A percentile compares a stretch with the other conserved stretches of the same genome.
These are phyloP conservation scores for Wickerhamiella spandovensis DNA, from an alignment of 805 yeast species.

Conservation along the genomic window DNA sequence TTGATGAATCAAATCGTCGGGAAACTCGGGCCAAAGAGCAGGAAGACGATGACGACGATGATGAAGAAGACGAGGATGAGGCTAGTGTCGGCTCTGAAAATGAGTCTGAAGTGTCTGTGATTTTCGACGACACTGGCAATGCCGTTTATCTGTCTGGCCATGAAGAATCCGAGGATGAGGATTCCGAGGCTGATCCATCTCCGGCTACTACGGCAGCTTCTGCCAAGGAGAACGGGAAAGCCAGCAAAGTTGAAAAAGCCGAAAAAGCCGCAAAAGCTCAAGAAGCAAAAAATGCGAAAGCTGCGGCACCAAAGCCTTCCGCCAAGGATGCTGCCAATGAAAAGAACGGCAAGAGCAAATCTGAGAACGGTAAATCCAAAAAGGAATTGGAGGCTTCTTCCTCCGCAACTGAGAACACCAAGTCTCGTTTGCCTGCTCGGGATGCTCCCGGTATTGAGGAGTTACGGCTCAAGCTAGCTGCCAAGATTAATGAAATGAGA, in stretches of 20 bases:
- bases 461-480: slow-evolving; percentile 66
- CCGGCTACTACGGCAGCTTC: neutral
- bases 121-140: slow-evolving; percentile 24
- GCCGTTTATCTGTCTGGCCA: slow-evolving; percentile 13
- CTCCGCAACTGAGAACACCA: slow-evolving; percentile 16
- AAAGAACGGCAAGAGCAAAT: neutral
- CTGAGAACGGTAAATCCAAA: neutral
- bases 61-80: neutral
- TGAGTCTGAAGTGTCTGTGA: slow-evolving; percentile 10
- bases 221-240: neutral
- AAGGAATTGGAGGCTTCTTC: neutral
- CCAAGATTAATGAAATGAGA: slow-evolving; percentile 52
- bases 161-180: slow-evolving; percentile 19
- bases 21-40: neutral
- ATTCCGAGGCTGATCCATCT: slow-evolving; percentile 9
- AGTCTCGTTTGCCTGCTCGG: slow-evolving; percentile 3
- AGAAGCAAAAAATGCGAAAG: slow-evolving; percentile 10
- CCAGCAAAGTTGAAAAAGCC: neutral
- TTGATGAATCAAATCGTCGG: slow-evolving; percentile 23
- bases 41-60: slow-evolving; percentile 8
- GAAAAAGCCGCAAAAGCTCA: neutral
- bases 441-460: slow-evolving; percentile 37
- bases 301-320: slow-evolving; percentile 15
- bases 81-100: slow-evolving; percentile 5
- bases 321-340: slow-evolving; percentile 10